Percentiles rank a stretch among this genome's conserved stretches.
Evolutionary conservation across 2,329 filamentous ascomycete genomes (phyloP).

Genomic region (Neurospora sp.): DNA sequence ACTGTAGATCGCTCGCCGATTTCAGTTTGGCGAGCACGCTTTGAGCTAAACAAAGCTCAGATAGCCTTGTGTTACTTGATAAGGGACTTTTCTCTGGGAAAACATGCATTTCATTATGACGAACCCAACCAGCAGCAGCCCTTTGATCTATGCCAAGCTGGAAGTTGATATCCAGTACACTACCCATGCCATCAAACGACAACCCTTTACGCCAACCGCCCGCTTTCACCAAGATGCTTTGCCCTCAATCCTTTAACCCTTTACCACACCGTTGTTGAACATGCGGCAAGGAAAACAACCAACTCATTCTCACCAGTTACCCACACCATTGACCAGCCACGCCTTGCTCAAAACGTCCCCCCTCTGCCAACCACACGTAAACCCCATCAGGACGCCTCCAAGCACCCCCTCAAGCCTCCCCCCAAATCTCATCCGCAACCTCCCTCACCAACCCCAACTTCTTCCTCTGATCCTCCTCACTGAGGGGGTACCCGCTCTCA

Average conservation of each 20-base stretch:
- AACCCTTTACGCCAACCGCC: background rate
- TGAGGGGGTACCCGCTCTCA: conserved; percentile 61
- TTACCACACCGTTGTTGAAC: conserved; percentile 3
- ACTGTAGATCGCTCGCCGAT: no score
- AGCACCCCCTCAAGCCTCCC: conserved; percentile 36
- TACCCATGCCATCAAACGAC: conserved; percentile 1
- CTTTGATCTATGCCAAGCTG: conserved; percentile 3
- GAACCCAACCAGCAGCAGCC: background rate
- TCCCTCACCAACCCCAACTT: conserved; percentile 63
- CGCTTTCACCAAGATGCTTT: background rate
- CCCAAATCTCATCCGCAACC: conserved; percentile 67
- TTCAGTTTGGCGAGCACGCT: no score
- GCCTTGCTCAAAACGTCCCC: no score
- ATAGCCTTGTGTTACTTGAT: no score
- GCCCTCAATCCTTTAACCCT: background rate
- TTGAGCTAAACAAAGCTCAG: no score
- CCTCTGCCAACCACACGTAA: no score
- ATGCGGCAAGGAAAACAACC: conserved; percentile 5
- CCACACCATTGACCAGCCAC: no score
- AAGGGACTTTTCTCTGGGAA: no score
- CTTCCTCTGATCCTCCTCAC: conserved; percentile 59
- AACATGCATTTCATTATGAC: background rate
- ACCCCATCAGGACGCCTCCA: no score
- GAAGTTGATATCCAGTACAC: conserved; percentile 14
- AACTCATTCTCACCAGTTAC: background rate